Evolutionary conservation across 805 yeast species (phyloP).

Genomic region (Yamadazyma ubonensis): DNA sequence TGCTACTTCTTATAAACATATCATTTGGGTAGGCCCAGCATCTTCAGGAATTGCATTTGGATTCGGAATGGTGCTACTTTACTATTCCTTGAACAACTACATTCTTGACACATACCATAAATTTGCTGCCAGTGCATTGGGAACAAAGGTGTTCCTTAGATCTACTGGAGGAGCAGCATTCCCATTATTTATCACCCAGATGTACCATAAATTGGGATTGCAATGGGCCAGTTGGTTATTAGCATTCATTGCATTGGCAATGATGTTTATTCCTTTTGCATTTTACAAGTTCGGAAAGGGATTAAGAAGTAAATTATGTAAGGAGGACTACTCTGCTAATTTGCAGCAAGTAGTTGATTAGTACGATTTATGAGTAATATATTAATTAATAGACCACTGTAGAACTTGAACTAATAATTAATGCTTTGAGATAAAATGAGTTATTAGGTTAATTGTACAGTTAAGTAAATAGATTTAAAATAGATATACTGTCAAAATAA

Average conservation of each 20-base stretch:
- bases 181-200: slow-evolving; percentile 77
- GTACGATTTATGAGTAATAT: background rate
- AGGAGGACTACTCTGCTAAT: slow-evolving; percentile 52
- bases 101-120: slow-evolving; percentile 82
- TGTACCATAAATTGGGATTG: slow-evolving; percentile 71
- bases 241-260: slow-evolving; percentile 74
- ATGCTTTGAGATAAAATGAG: background rate
- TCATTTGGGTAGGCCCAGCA: slow-evolving; percentile 67
- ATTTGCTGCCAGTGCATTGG: slow-evolving; percentile 77
- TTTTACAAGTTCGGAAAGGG: slow-evolving; percentile 66
- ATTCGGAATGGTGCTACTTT: slow-evolving; percentile 59
- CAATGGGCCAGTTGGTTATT: slow-evolving; percentile 81
- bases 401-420: background rate
- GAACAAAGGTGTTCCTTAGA: slow-evolving; percentile 78
- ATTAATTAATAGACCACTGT: background rate
- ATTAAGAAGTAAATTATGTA: slow-evolving; percentile 64
- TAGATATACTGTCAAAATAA: too few species aligned
- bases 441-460: background rate
- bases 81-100: slow-evolving; percentile 66
- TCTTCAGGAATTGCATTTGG: slow-evolving; percentile 60
- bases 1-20: slow-evolving; percentile 68
- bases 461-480: background rate
- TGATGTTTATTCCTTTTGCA: slow-evolving; percentile 70
- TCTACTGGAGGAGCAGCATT: slow-evolving; percentile 86
- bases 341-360: slow-evolving; percentile 11